phyloP scores from a whole-genome alignment of 2,329 filamentous ascomycete genomes.

The Fonsecaea erecta region DNA sequence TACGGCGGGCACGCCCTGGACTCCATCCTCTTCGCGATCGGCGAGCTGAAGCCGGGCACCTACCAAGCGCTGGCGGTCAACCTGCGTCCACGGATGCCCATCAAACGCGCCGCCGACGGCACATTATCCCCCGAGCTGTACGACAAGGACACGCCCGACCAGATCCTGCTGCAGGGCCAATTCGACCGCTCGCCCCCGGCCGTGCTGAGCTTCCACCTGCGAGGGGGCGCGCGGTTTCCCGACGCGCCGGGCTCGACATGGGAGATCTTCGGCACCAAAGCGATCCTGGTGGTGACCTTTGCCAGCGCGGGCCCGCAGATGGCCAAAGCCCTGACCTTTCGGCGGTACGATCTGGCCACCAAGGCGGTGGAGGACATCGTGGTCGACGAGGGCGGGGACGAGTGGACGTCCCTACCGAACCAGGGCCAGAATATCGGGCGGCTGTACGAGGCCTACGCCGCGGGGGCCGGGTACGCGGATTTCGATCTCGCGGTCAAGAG shows the following conservation, averaged over 20 bases:
- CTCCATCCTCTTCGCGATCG: constrained; percentile 34
- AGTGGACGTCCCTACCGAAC: constrained; percentile 54
- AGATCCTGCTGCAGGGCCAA: constrained; percentile 37
- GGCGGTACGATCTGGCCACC: constrained; percentile 57
- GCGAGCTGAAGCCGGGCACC: constrained; percentile 33
- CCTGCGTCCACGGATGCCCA: constrained; percentile 31
- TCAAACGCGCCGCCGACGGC: constrained; percentile 28
- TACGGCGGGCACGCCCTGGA: constrained; percentile 42
- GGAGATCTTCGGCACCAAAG: constrained; percentile 44
- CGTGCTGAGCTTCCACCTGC: constrained; percentile 35
- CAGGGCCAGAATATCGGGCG: constrained; percentile 57
- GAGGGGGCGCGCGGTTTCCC: constrained; percentile 35
- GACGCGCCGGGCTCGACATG: constrained; percentile 36
- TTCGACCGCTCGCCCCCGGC: constrained; percentile 29
- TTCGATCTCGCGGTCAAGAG: constrained; percentile 53
- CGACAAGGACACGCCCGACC: constrained; percentile 38
- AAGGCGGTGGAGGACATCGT: constrained; percentile 51
- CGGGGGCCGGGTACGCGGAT: constrained; percentile 47
- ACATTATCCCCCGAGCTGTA: constrained; percentile 32
- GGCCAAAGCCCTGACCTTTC: constrained; percentile 50
- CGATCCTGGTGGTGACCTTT: constrained; percentile 47
- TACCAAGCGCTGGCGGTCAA: constrained; percentile 35
- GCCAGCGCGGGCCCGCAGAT: constrained; percentile 44
- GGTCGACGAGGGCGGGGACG: constrained; percentile 49
- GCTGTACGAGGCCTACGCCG: constrained; percentile 62